phyloP scores from a whole-genome alignment of 805 yeast genomes.

The Wickerhamiella slavikovae region DNA sequence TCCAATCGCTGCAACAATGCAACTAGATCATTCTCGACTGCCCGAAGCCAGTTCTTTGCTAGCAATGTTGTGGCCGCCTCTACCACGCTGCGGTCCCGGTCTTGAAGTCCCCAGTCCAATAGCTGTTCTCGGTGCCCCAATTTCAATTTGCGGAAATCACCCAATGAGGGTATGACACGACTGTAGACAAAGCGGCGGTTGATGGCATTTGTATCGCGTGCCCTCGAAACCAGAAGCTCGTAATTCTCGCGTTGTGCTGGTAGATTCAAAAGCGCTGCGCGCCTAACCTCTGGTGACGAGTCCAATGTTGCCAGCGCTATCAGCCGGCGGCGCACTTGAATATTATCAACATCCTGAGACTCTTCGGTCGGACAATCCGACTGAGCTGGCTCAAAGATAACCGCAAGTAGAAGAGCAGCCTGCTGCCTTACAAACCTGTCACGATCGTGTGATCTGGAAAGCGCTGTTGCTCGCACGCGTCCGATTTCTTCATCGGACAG shows the following conservation, averaged over 20 bases:
- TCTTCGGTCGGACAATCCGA: slow-evolving; percentile 17
- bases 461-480: slow-evolving; percentile 36
- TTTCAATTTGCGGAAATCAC: slow-evolving; percentile 36
- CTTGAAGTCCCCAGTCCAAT: slow-evolving; percentile 69
- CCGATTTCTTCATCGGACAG: slow-evolving; percentile 54
- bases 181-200: slow-evolving; percentile 60
- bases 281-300: slow-evolving; percentile 69
- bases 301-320: slow-evolving; percentile 48
- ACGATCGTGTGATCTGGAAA: slow-evolving; percentile 38
- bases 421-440: slow-evolving; percentile 67
- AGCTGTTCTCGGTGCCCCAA: slow-evolving; percentile 41
- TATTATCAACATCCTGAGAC: slow-evolving; percentile 20
- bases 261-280: slow-evolving; percentile 61
- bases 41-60: slow-evolving; percentile 48
- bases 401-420: slow-evolving; percentile 59
- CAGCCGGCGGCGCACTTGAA: slow-evolving; percentile 27
- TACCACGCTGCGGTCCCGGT: slow-evolving; percentile 57
- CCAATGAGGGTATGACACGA: slow-evolving; percentile 43
- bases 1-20: slow-evolving; percentile 53
- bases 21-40: slow-evolving; percentile 45
- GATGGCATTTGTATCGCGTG: slow-evolving; percentile 53
- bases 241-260: slow-evolving; percentile 32
- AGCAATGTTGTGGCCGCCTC: slow-evolving; percentile 55
- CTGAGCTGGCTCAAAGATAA: slow-evolving; percentile 45
- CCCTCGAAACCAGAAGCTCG: slow-evolving; percentile 50